These are phyloP conservation scores for Penicillium cosmopolitanum DNA, from an alignment of 495 filamentous ascomycete species.

Conservation along the genomic window DNA sequence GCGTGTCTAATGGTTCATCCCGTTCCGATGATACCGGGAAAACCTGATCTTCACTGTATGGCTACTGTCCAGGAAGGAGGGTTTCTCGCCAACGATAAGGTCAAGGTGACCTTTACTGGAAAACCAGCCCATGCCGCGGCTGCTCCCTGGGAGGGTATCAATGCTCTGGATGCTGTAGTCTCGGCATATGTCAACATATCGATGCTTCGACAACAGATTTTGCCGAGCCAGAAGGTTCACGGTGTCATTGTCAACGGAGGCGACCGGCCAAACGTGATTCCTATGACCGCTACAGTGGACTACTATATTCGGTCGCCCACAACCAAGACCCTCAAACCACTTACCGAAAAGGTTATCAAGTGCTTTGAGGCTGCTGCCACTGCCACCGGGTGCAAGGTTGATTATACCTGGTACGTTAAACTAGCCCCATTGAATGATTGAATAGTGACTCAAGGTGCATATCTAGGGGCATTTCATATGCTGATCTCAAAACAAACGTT, in stretches of 20 bases:
- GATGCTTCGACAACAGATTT: slow-evolving; percentile 64
- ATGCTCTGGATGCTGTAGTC: slow-evolving; percentile 67
- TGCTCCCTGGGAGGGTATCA: slow-evolving; percentile 67
- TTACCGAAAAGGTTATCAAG: slow-evolving; percentile 53
- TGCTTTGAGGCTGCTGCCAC: slow-evolving; percentile 62
- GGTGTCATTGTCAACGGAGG: slow-evolving; percentile 51
- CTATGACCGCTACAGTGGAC: slow-evolving; percentile 54
- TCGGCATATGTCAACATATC: slow-evolving; percentile 63
- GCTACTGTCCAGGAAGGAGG: slow-evolving; percentile 43
- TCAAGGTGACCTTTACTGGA: slow-evolving; percentile 48
- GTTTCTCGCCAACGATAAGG: slow-evolving; percentile 59
- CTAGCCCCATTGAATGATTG: neutral
- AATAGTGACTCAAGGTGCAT: neutral
- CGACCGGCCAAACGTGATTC: slow-evolving; percentile 56
- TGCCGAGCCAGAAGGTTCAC: slow-evolving; percentile 48
- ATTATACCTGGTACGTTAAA: slow-evolving; percentile 41
- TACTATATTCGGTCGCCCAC: slow-evolving; percentile 61
- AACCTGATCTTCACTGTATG: slow-evolving; percentile 29
- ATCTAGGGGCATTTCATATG: slow-evolving; percentile 50
- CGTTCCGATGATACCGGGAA: slow-evolving; percentile 38
- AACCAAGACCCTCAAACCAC: slow-evolving; percentile 40
- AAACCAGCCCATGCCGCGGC: slow-evolving; percentile 60
- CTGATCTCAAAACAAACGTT: slow-evolving; percentile 53
- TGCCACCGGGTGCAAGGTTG: slow-evolving; percentile 59
- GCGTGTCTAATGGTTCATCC: slow-evolving; percentile 61